Evolutionary conservation across 768 basidiomycete species (phyloP), one percentile per base, ranked within the genome.

Genomic region (Podaxis carcinomalis): DNA sequence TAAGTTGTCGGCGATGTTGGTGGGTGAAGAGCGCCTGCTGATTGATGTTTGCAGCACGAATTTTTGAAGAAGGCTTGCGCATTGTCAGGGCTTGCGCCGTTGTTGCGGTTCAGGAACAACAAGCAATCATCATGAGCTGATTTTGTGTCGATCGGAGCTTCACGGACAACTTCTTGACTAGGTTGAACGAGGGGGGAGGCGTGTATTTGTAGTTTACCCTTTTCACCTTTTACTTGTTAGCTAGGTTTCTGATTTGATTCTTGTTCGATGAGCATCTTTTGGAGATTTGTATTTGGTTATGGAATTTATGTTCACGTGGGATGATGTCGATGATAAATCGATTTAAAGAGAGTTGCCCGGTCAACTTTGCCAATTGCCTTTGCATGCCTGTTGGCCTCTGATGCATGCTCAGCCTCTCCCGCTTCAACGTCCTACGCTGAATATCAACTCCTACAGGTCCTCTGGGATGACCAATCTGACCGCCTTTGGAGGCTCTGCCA

Each of bases 31-130:
- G 23, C 5, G 5, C 27, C 25, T 57, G 47, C 50, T 69, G 40
- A 64, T 56, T 53, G 27, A 13, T 65, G 39, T 46, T 42, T 62
- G 58, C 39, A 98, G 95, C 95, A 98, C 71, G 95, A 96, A 6
- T 98, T 98, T 76, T 73, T 98, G 77, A 84, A 83, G 77, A 93
- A 94, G 76, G 85, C 95, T 1, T 98, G 96, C 71, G 81, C 87
- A 0, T 73, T 89, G 1, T 83, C 87, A 0, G 89, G 92, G 0
- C 83, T 98, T 52, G 94, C 95, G 0, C 91, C 94, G 1, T 76
- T 98, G 57, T 74, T 98, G 59, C 83, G 90, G 56, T 92, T 91
- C 81, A 89, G 81, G 77, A 87, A 77, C 52, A 71, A 70, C n/a
- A 90, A 89, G 72, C 84, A 86, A 59, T 65, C 72, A 37, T 73